Percentiles rank a stretch among this genome's conserved stretches.
Evolutionary conservation across 805 yeast species (phyloP).

Genomic region (Starmerella stellata): DNA sequence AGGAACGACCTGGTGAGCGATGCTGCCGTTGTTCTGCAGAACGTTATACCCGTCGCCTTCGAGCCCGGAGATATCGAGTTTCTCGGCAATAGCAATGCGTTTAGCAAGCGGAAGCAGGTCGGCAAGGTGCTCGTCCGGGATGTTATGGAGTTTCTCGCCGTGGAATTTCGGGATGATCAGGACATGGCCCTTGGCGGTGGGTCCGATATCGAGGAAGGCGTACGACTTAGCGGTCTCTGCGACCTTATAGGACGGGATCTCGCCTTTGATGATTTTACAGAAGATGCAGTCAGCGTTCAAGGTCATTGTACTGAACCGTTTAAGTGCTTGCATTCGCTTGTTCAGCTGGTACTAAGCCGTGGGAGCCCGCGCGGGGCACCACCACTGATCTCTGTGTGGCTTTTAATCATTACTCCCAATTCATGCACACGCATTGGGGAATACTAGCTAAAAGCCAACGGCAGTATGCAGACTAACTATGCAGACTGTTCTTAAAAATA

Average conservation of each 20-base stretch:
- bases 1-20: slow-evolving; percentile 89
- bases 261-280: slow-evolving; percentile 88
- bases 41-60: slow-evolving; percentile 63
- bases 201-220: slow-evolving; percentile 85
- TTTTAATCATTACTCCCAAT: no score
- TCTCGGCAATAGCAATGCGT: slow-evolving; percentile 58
- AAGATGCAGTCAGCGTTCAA: slow-evolving; percentile 43
- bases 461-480: no score
- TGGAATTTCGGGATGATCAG: slow-evolving; percentile 83
- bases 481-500: no score
- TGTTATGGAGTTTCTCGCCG: slow-evolving; percentile 79
- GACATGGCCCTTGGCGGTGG: slow-evolving; percentile 76
- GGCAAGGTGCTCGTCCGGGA: slow-evolving; percentile 77
- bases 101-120: slow-evolving; percentile 81
- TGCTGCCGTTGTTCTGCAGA: slow-evolving; percentile 80
- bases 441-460: no score
- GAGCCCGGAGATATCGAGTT: slow-evolving; percentile 35
- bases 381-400: no score
- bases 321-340: no score
- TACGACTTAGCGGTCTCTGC: slow-evolving; percentile 63
- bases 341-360: no score
- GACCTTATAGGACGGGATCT: slow-evolving; percentile 82
- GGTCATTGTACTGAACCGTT: slow-evolving; percentile 3
- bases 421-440: no score
- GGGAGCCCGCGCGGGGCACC: no score